Evolutionary conservation across 305 asterid species (phyloP), one percentile per base, ranked within the genome.

Genomic region (Petunia hybrid): DNA sequence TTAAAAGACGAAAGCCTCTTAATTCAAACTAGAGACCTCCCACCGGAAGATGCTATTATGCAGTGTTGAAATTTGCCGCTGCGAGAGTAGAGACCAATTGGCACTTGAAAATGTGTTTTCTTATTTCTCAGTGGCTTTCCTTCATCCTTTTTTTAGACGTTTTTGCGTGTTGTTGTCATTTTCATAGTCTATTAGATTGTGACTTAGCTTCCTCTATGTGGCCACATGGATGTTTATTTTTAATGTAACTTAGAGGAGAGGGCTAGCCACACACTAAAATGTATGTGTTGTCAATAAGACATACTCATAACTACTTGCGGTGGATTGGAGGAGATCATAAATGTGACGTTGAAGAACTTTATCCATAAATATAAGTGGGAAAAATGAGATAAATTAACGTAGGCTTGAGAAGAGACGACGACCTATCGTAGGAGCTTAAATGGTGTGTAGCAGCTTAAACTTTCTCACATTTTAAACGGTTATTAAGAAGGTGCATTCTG

Each of bases 191-290:
- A 38, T 51, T 74, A 36, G 78, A 38, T 36, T 53, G 63, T 74
- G 78, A 53, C 53, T 7, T 51, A 51, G 45, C 46, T 35, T 73
- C 36, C 4, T 73, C 63, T 53, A 51, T 73, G 35, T 73, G 78
- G 36, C 62, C 46, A 22, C 31, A 53, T 51, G 78, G 31, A 51
- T 13, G 64, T 74, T 35, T 36, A 36, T 1, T 36, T 69, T 73
- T 13, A 73, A 38, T 51, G 78, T 74, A 74, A 74, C 78, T 51
- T 74, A 53, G 14, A 36, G 36, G 7, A 51, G 78, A 51, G 78
- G 64, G 38, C 64, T 74, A 53, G 64, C 36, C 39, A 31, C 53
- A 73, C 62, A 53, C 14, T 12, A 51, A 6, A 73, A 36, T 73
- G 76, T 69, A 69, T 42, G 76, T 42, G 16, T 43, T 69, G 78